Conservation (phyloP, 306 rosid species). For the Vigna trinervia region DNA sequence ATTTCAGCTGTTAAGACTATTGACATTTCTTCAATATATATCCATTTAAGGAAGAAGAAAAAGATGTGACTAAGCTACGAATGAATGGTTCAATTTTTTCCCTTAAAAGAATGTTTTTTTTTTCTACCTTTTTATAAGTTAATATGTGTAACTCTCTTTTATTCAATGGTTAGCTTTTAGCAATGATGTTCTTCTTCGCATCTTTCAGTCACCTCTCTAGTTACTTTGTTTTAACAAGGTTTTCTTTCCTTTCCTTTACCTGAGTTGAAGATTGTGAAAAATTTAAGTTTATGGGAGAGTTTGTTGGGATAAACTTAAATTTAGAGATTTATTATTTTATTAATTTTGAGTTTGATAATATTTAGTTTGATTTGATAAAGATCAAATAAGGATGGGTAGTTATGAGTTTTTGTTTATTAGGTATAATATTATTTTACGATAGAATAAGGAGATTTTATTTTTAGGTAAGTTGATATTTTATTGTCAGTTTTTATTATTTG, state of each 20-base stretch:
- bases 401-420: too few relatives aligned
- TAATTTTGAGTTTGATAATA: too few relatives aligned
- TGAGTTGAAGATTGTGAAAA: too few relatives aligned
- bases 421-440: too few relatives aligned
- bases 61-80: background rate
- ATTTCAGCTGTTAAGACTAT: slow-evolving; percentile 36
- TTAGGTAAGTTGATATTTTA: too few relatives aligned
- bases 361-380: too few relatives aligned
- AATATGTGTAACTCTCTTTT: slow-evolving; percentile 1
- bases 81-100: background rate
- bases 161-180: slow-evolving; percentile 32
- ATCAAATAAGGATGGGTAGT: too few relatives aligned
- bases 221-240: slow-evolving; percentile 8
- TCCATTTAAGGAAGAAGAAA: background rate
- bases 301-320: too few relatives aligned
- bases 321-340: too few relatives aligned
- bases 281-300: too few relatives aligned
- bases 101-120: background rate
- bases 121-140: slow-evolving; percentile 1
- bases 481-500: too few relatives aligned
- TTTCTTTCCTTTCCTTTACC: background rate
- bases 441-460: too few relatives aligned
- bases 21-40: background rate
- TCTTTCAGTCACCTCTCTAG: background rate
- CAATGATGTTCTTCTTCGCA: background rate